Conservation (phyloP, 352 stramenopile species). For the Phytophthora gonapodyides region DNA sequence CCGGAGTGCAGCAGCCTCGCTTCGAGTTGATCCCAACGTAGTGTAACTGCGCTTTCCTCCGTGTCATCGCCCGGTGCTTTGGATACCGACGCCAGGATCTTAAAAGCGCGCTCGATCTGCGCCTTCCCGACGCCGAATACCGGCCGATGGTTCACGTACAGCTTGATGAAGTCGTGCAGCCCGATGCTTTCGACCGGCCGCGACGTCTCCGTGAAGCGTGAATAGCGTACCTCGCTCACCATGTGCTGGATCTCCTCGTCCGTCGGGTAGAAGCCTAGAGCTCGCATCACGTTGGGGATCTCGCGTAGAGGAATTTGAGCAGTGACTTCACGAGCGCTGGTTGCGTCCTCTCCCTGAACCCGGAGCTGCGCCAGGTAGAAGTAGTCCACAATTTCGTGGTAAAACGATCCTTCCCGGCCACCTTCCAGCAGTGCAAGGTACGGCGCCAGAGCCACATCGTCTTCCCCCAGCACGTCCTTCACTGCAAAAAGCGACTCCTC, state of each 20-base stretch:
- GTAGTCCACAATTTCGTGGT: conserved; percentile 94
- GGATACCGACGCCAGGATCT: conserved; percentile 38
- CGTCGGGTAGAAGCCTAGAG: conserved; percentile 92
- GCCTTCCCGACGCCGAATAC: conserved; percentile 85
- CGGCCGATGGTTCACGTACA: conserved; percentile 94
- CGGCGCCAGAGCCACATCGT: conserved; percentile 51
- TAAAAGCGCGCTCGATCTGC: conserved; percentile 81
- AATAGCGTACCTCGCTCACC: conserved; percentile 87
- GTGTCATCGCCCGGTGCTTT: conserved; percentile 4
- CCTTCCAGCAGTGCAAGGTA: conserved; percentile 90
- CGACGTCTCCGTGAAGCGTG: conserved; percentile 77
- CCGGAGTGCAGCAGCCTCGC: conserved; percentile 64
- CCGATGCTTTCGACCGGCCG: conserved; percentile 66
- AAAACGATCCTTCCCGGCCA: conserved; percentile 77
- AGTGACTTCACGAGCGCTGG: conserved; percentile 66
- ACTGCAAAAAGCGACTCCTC: neutral
- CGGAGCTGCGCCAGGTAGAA: conserved; percentile 95
- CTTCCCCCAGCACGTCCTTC: conserved; percentile 16
- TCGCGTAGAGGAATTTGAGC: conserved; percentile 81
- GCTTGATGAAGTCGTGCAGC: conserved; percentile 82
- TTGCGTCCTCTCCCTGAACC: conserved; percentile 90
- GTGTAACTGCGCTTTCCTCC: conserved; percentile 18
- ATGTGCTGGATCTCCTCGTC: conserved; percentile 92
- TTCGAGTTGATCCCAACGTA: conserved; percentile 75
- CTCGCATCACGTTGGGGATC: conserved; percentile 93